Evolutionary conservation across 768 basidiomycete genomes (phyloP).

Genomic region (Pulveroboletus ravenelii): DNA sequence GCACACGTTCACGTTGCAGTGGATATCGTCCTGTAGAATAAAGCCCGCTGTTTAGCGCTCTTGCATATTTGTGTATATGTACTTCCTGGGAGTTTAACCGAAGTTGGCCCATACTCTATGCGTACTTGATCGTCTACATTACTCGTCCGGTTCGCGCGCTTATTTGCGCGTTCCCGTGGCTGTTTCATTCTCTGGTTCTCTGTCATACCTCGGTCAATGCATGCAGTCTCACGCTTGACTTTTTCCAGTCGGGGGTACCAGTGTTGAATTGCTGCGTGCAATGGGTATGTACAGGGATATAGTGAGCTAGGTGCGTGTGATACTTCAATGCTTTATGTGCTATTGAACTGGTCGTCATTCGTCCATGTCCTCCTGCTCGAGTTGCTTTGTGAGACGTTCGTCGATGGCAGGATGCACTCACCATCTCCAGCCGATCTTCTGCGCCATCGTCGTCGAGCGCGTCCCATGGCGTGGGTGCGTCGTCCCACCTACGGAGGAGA

Average conservation of each 20-base stretch:
- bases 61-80: slow-evolving; percentile 31
- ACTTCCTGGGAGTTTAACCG: slow-evolving; percentile 9
- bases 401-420: neutral
- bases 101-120: slow-evolving; percentile 17
- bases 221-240: neutral
- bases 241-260: neutral
- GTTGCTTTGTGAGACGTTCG: neutral
- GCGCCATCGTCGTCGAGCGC: slow-evolving; percentile 25
- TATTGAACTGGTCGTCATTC: neutral
- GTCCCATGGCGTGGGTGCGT: slow-evolving; percentile 17
- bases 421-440: slow-evolving; percentile 16
- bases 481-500: slow-evolving; percentile 18
- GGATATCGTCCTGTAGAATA: slow-evolving; percentile 26
- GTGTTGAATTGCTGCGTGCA: no score
- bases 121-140: slow-evolving; percentile 14
- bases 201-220: neutral
- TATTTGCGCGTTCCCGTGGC: slow-evolving; percentile 5
- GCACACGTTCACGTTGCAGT: slow-evolving; percentile 7
- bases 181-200: slow-evolving; percentile 6
- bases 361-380: neutral
- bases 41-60: slow-evolving; percentile 7
- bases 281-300: no score
- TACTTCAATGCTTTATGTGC: no score
- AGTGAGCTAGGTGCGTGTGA: no score
- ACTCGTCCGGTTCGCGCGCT: slow-evolving; percentile 3